Percentiles rank a stretch among this genome's conserved stretches.
These are phyloP conservation scores for Cryomyces antarcticus DNA, from an alignment of 495 filamentous ascomycete genomes.

Conservation along the genomic window DNA sequence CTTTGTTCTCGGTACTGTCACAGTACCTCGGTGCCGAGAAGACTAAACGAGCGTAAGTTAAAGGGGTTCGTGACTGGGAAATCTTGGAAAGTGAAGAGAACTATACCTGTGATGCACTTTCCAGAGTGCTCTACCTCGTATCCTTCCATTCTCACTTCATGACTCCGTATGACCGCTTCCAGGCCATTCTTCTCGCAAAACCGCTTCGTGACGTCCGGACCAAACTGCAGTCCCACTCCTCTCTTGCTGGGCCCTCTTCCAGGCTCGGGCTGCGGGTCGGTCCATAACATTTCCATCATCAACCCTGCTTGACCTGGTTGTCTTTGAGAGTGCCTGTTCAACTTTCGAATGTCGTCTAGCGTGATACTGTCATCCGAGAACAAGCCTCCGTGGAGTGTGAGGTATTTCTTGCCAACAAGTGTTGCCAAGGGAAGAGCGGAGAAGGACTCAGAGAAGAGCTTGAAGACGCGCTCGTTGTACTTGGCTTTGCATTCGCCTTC, in stretches of 20 bases:
- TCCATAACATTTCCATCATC: conserved; percentile 99
- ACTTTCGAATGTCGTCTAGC: conserved; percentile 79
- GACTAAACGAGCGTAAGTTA: conserved; percentile 63
- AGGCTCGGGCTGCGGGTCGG: conserved; percentile 70
- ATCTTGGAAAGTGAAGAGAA: not conserved
- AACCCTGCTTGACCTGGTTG: conserved; percentile 90
- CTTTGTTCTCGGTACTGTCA: conserved; percentile 93
- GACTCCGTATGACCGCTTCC: conserved; percentile 85
- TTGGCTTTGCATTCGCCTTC: conserved; percentile 97
- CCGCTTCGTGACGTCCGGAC: conserved; percentile 85
- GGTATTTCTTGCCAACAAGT: conserved; percentile 74
- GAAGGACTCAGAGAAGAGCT: conserved; percentile 96
- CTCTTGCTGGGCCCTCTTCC: conserved; percentile 90
- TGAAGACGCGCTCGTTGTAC: conserved; percentile 90
- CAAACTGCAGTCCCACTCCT: conserved; percentile 90
- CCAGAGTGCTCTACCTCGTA: conserved; percentile 94
- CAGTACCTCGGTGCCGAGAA: conserved; percentile 98
- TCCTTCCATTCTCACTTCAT: conserved; percentile 94
- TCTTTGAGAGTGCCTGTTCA: conserved; percentile 76
- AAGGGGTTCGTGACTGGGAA: conserved; percentile 6
- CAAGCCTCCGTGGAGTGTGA: conserved; percentile 85
- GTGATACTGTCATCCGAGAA: conserved; percentile 94
- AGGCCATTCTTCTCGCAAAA: conserved; percentile 95
- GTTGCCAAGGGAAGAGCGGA: conserved; percentile 86
- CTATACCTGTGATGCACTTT: conserved; percentile 74